Evolutionary conservation across 495 filamentous ascomycete species (phyloP).

Genomic region (Penicillium maclennaniae): DNA sequence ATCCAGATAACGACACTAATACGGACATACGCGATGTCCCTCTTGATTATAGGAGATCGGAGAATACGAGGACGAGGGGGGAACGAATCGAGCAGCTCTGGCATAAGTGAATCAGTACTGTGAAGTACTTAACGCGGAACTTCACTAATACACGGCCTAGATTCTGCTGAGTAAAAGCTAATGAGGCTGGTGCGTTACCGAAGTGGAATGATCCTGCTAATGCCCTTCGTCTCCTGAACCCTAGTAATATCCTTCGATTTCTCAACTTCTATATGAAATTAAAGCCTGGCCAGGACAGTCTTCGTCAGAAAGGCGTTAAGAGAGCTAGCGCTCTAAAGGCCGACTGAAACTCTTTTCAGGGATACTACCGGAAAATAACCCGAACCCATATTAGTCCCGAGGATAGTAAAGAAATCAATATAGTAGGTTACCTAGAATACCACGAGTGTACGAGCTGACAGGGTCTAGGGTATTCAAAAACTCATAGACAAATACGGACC

Average conservation of each 20-base stretch:
- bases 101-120: constrained; percentile 17
- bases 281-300: constrained; percentile 7
- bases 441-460: constrained; percentile 5
- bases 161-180: constrained; percentile 13
- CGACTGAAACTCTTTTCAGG: constrained; percentile 19
- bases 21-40: constrained; percentile 18
- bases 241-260: constrained; percentile 15
- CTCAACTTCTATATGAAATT: constrained; percentile 19
- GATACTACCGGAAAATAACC: constrained; percentile 22
- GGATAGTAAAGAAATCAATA: constrained; percentile 25
- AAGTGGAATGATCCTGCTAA: constrained; percentile 6
- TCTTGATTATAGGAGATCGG: constrained; percentile 22
- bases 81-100: constrained; percentile 18
- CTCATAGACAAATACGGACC: constrained; percentile 10
- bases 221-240: constrained; percentile 5
- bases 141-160: constrained; percentile 6
- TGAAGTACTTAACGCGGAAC: constrained; percentile 4
- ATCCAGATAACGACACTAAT: constrained; percentile 21
- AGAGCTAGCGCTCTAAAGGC: constrained; percentile 14
- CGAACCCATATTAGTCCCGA: constrained; percentile 13
- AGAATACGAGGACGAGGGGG: constrained; percentile 14
- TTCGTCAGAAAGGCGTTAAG: constrained; percentile 12
- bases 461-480: constrained; percentile 5
- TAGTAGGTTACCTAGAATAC: constrained; percentile 7
- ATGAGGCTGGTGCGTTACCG: neutral